Evolutionary conservation across 2,329 filamentous ascomycete genomes (phyloP).

Genomic region (Xylariales sp.): DNA sequence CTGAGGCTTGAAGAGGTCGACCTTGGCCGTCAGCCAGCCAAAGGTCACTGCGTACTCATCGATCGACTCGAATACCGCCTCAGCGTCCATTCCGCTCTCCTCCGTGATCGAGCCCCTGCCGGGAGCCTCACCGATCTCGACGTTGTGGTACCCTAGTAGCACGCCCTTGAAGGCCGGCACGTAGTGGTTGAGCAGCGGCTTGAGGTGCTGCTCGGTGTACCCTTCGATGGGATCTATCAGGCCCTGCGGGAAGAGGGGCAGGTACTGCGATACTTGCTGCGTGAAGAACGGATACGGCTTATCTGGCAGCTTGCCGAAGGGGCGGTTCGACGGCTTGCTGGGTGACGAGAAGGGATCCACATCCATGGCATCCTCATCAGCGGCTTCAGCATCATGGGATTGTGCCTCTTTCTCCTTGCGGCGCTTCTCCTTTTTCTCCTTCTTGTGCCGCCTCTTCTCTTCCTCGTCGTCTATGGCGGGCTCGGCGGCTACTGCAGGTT

Average conservation of each 20-base stretch:
- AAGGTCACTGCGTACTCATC: slow-evolving; percentile 86
- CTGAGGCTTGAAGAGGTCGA: slow-evolving; percentile 75
- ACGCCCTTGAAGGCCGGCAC: slow-evolving; percentile 69
- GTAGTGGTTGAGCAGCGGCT: slow-evolving; percentile 72
- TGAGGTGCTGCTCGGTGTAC: slow-evolving; percentile 69
- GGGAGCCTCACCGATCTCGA: slow-evolving; percentile 58
- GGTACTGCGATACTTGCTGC: slow-evolving; percentile 76
- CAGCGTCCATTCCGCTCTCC: slow-evolving; percentile 36
- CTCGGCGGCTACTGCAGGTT: slow-evolving; percentile 8
- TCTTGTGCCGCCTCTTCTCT: slow-evolving; percentile 14
- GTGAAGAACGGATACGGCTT: slow-evolving; percentile 67
- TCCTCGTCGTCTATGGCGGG: neutral
- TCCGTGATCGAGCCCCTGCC: slow-evolving; percentile 45
- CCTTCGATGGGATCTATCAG: slow-evolving; percentile 67
- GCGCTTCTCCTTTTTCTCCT: slow-evolving; percentile 18
- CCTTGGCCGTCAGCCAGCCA: slow-evolving; percentile 83
- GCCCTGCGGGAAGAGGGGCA: slow-evolving; percentile 67
- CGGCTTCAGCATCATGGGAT: neutral
- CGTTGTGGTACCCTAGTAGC: slow-evolving; percentile 69
- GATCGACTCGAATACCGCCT: slow-evolving; percentile 47
- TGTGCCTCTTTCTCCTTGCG: slow-evolving; percentile 9
- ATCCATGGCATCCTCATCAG: slow-evolving; percentile 33
- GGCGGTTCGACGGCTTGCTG: slow-evolving; percentile 22
- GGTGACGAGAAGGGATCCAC: slow-evolving; percentile 29
- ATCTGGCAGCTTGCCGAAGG: slow-evolving; percentile 30